Conservation (phyloP, 176 grass and related monocot genomes). For the Musa beccarii region DNA sequence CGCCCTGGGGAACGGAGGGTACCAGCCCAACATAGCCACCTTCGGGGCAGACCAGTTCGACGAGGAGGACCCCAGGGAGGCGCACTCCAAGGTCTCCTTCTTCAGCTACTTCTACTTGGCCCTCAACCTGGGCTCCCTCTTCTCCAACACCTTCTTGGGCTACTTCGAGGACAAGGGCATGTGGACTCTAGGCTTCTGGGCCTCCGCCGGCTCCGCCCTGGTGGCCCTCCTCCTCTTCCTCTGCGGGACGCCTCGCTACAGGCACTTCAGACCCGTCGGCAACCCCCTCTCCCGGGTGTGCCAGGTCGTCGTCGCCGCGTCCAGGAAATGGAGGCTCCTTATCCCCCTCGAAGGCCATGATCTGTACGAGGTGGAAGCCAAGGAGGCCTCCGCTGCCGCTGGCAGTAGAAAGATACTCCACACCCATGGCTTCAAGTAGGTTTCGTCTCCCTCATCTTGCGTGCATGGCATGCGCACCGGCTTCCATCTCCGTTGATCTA, state of each 20-base stretch:
- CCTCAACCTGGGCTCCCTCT: slow-evolving; percentile 7
- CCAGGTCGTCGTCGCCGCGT: background rate
- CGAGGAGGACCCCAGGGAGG: background rate
- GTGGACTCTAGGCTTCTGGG: slow-evolving; percentile 8
- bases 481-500: slow-evolving; percentile 1
- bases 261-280: background rate
- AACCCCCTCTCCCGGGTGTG: slow-evolving; percentile 1
- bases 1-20: slow-evolving; percentile 5
- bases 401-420: slow-evolving; percentile 2
- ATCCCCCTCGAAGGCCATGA: background rate
- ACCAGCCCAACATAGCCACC: slow-evolving; percentile 12
- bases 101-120: slow-evolving; percentile 10
- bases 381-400: background rate
- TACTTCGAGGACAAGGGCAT: slow-evolving; percentile 12
- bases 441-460: background rate
- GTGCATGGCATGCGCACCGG: background rate
- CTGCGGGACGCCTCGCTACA: slow-evolving; percentile 1
- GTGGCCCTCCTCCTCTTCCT: slow-evolving; percentile 1
- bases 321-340: slow-evolving; percentile 1
- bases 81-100: slow-evolving; percentile 8
- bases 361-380: background rate
- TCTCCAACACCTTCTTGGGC: slow-evolving; percentile 10
- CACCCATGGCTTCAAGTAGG: slow-evolving; percentile 3
- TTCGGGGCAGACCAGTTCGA: slow-evolving; percentile 14
- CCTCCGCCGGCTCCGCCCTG: slow-evolving; percentile 1